phyloP scores from a whole-genome alignment of 2,329 filamentous ascomycete species.

The Dactylellina sp. region DNA sequence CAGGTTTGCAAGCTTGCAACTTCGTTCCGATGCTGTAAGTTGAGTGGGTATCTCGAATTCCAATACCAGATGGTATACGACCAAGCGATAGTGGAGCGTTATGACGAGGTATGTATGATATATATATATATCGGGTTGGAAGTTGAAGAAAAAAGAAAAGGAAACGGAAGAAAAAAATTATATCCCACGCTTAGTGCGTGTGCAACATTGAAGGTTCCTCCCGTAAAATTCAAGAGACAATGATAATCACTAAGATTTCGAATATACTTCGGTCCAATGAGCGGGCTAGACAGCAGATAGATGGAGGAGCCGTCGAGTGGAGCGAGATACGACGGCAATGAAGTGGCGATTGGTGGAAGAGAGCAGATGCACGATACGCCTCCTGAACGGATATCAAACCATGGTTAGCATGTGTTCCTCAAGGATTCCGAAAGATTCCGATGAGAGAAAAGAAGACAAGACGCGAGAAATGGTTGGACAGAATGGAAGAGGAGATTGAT shows the following conservation, averaged over 20 bases:
- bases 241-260: not conserved
- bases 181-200: slow-evolving; percentile 41
- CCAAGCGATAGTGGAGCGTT: slow-evolving; percentile 18
- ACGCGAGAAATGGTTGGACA: slow-evolving; percentile 26
- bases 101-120: slow-evolving; percentile 33
- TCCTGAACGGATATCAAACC: slow-evolving; percentile 56
- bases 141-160: too few species aligned
- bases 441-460: slow-evolving; percentile 13
- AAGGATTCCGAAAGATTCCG: slow-evolving; percentile 39
- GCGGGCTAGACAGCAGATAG: not conserved
- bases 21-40: slow-evolving; percentile 47
- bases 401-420: slow-evolving; percentile 49
- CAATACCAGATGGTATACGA: slow-evolving; percentile 26
- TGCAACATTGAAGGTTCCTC: slow-evolving; percentile 43
- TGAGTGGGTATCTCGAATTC: slow-evolving; percentile 32
- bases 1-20: slow-evolving; percentile 28
- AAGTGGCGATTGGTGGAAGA: slow-evolving; percentile 16
- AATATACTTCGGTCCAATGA: slow-evolving; percentile 1
- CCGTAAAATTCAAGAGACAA: not conserved
- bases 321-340: slow-evolving; percentile 4
- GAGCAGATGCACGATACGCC: slow-evolving; percentile 29
- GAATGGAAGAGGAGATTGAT: slow-evolving; percentile 32
- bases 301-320: not conserved
- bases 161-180: not conserved
- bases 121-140: slow-evolving; percentile 44